These are phyloP conservation scores for Vaccinium macrocarpon DNA, from an alignment of 148 eudicot species.

Conservation along the genomic window DNA sequence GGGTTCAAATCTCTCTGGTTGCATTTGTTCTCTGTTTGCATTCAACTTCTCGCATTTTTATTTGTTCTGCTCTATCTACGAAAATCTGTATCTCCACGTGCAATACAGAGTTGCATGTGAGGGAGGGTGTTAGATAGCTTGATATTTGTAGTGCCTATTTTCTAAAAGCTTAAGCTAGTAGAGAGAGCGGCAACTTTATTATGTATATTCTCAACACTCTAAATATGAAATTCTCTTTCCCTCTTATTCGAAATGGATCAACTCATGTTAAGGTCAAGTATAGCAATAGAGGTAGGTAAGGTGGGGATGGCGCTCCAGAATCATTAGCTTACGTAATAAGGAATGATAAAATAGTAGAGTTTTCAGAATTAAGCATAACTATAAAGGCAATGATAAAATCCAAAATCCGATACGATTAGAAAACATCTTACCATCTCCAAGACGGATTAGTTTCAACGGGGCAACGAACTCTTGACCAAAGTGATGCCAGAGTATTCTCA, in stretches of 20 bases:
- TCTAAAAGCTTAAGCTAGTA: too few species aligned
- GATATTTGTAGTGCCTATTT: too few species aligned
- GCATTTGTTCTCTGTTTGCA: too few species aligned
- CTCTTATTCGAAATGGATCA: neutral
- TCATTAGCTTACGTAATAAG: too few species aligned
- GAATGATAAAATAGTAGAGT: neutral
- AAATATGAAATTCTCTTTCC: neutral
- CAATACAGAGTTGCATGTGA: too few species aligned
- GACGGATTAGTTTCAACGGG: conserved; percentile 74
- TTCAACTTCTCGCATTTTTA: too few species aligned
- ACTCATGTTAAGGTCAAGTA: neutral
- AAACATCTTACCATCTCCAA: conserved; percentile 79
- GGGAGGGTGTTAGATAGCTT: too few species aligned
- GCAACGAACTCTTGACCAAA: conserved; percentile 54
- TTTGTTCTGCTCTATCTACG: neutral
- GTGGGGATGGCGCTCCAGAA: neutral
- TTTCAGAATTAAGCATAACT: neutral
- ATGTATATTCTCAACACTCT: too few species aligned
- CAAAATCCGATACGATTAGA: neutral
- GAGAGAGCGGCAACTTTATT: too few species aligned
- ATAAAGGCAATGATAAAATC: neutral
- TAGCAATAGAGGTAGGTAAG: neutral
- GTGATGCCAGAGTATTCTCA: conserved; percentile 32
- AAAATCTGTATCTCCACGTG: too few species aligned
- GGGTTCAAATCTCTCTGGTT: too few species aligned